Evolutionary conservation across 2,329 filamentous ascomycete genomes (phyloP).

Genomic region (Nemania abortiva): DNA sequence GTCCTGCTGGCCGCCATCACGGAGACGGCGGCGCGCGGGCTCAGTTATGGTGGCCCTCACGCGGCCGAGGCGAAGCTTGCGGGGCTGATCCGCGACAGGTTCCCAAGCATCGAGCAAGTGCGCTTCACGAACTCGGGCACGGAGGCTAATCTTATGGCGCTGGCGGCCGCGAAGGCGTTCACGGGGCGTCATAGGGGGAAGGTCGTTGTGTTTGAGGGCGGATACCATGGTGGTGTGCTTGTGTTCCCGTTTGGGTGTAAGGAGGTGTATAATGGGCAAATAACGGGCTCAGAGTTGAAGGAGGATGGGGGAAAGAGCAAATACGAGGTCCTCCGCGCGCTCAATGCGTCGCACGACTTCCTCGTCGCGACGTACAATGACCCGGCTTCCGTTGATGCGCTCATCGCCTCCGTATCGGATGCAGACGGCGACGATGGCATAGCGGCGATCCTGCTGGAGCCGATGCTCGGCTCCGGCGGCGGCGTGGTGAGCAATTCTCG

Average conservation of each 20-base stretch:
- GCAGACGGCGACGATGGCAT: conserved; percentile 55
- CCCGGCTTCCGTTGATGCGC: conserved; percentile 56
- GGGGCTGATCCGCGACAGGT: conserved; percentile 28
- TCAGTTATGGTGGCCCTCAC: conserved; percentile 38
- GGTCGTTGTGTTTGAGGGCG: conserved; percentile 39
- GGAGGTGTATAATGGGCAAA: conserved; percentile 22
- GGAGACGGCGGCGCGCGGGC: conserved; percentile 43
- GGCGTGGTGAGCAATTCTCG: conserved; percentile 54
- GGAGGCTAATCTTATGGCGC: conserved; percentile 39
- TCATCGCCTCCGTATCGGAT: conserved; percentile 52
- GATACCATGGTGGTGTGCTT: conserved; percentile 36
- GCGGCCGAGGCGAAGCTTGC: conserved; percentile 35
- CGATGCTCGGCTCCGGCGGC: conserved; percentile 73
- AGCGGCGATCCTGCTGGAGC: conserved; percentile 74
- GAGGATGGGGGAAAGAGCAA: background rate
- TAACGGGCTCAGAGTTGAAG: no score
- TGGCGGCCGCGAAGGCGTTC: conserved; percentile 37
- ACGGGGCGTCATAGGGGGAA: conserved; percentile 24
- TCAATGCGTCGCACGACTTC: conserved; percentile 60
- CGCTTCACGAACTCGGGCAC: conserved; percentile 42
- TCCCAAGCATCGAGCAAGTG: conserved; percentile 24
- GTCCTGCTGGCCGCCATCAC: conserved; percentile 63
- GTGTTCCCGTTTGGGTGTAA: conserved; percentile 34
- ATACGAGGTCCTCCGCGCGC: conserved; percentile 29
- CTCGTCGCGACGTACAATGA: conserved; percentile 74